A percentile compares a stretch with the other conserved stretches of the same genome.
These are phyloP conservation scores for Teratosphaeria viscida DNA, from an alignment of 2,329 filamentous ascomycete species.

Conservation along the genomic window DNA sequence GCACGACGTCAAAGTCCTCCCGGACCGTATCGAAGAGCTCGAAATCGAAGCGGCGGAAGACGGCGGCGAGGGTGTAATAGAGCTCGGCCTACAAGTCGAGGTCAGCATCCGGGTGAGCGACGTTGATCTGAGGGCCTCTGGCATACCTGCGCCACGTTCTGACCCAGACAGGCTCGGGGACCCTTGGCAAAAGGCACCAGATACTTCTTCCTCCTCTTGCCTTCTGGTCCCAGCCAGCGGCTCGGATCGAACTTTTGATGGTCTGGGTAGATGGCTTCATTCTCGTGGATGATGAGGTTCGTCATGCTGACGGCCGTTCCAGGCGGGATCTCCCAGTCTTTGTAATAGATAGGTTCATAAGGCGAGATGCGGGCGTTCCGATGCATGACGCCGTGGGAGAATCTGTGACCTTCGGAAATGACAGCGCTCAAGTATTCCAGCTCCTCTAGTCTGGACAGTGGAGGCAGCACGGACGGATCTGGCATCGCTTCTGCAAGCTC, in stretches of 20 bases:
- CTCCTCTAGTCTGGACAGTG: slow-evolving; percentile 5
- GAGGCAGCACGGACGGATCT: neutral
- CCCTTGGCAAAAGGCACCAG: neutral
- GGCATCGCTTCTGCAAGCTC: slow-evolving; percentile 23
- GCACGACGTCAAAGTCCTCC: neutral
- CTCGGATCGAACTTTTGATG: slow-evolving; percentile 23
- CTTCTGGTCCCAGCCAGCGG: slow-evolving; percentile 22
- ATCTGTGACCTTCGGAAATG: slow-evolving; percentile 14
- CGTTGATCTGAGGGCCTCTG: neutral
- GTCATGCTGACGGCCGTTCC: slow-evolving; percentile 24
- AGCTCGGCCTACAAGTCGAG: neutral
- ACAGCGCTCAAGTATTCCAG: slow-evolving; percentile 13
- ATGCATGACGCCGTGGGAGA: slow-evolving; percentile 12
- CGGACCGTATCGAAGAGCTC: neutral
- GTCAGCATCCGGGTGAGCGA: neutral
- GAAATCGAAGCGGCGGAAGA: neutral
- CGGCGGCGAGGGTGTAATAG: neutral
- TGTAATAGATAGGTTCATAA: slow-evolving; percentile 7
- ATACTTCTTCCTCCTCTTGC: neutral
- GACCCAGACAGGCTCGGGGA: neutral
- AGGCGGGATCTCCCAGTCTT: slow-evolving; percentile 12
- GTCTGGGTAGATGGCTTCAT: slow-evolving; percentile 22
- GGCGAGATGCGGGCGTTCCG: slow-evolving; percentile 15
- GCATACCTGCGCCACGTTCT: neutral
- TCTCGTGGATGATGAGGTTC: slow-evolving; percentile 23